Percentiles rank a stretch among this genome's conserved stretches.
Evolutionary conservation across 257 asterid species (phyloP).

Genomic region (Scutellaria minor): DNA sequence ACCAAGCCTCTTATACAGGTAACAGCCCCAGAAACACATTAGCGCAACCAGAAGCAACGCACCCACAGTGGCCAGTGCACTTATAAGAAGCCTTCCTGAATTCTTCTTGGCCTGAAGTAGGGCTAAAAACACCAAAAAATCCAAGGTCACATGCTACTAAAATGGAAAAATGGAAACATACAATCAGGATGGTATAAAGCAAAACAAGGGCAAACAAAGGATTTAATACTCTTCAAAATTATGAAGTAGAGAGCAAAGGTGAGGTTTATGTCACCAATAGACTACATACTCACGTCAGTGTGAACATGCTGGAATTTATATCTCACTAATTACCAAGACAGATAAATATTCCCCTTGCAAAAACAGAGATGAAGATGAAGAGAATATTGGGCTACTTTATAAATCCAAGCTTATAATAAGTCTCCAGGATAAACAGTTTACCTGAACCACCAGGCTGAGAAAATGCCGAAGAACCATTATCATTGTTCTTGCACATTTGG

Average conservation of each 20-base stretch:
- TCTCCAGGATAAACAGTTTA: slow-evolving; percentile 35
- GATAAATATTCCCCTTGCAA: too few species aligned
- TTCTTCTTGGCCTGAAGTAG: slow-evolving; percentile 70
- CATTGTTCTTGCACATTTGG: slow-evolving; percentile 59
- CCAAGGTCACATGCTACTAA: slow-evolving; percentile 23
- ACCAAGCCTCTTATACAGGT: slow-evolving; percentile 78
- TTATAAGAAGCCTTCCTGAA: slow-evolving; percentile 81
- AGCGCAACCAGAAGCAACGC: slow-evolving; percentile 91
- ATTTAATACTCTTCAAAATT: background rate
- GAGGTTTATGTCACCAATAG: slow-evolving; percentile 23
- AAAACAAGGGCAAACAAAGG: slow-evolving; percentile 18
- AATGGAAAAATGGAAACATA: background rate
- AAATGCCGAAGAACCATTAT: slow-evolving; percentile 50
- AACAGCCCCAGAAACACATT: slow-evolving; percentile 97
- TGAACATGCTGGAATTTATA: slow-evolving; percentile 5
- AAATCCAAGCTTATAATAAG: background rate
- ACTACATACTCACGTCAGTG: background rate
- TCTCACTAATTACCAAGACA: slow-evolving; percentile 3
- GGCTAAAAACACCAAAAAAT: slow-evolving; percentile 47
- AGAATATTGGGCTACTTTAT: background rate
- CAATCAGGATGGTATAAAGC: slow-evolving; percentile 10
- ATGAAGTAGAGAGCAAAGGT: background rate
- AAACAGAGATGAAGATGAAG: background rate
- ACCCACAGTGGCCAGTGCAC: slow-evolving; percentile 94
- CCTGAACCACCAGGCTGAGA: slow-evolving; percentile 59